Percentiles rank a stretch among this genome's conserved stretches.
Conservation (phyloP, 495 filamentous ascomycete species). For the Gamarada debralockiae region DNA sequence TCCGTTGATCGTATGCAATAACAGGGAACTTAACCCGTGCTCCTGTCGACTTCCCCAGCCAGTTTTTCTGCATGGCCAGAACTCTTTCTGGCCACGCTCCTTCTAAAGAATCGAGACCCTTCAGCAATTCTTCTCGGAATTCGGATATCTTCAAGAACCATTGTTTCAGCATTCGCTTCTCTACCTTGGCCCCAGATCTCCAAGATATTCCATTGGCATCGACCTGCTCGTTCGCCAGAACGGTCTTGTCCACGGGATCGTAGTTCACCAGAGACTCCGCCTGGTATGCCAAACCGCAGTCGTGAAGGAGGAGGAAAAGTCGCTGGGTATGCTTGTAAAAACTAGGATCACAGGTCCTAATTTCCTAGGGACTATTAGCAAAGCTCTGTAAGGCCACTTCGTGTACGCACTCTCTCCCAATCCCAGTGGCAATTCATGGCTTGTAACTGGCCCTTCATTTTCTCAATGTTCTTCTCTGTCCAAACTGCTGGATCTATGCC, state of each 20-base stretch:
- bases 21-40: slow-evolving; percentile 68
- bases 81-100: slow-evolving; percentile 78
- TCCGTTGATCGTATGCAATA: slow-evolving; percentile 31
- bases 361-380: slow-evolving; percentile 52
- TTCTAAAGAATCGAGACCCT: slow-evolving; percentile 64
- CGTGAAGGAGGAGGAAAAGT: slow-evolving; percentile 72
- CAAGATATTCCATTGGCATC: slow-evolving; percentile 79
- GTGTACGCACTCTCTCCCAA: slow-evolving; percentile 67
- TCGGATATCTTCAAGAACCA: slow-evolving; percentile 87
- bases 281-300: slow-evolving; percentile 73
- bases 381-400: not conserved
- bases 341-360: slow-evolving; percentile 74
- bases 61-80: slow-evolving; percentile 79
- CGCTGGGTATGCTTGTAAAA: slow-evolving; percentile 89
- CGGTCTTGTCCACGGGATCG: slow-evolving; percentile 85
- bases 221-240: slow-evolving; percentile 89
- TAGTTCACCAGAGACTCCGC: slow-evolving; percentile 81
- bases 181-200: slow-evolving; percentile 83
- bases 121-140: slow-evolving; percentile 69
- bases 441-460: slow-evolving; percentile 78
- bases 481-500: slow-evolving; percentile 73
- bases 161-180: slow-evolving; percentile 74
- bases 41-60: slow-evolving; percentile 77
- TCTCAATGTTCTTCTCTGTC: slow-evolving; percentile 74
- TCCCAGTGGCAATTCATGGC: slow-evolving; percentile 76